Percentiles rank a stretch among this genome's conserved stretches.
phyloP scores from a whole-genome alignment of 768 basidiomycete genomes.

The Mycena olivaceomarginata region DNA sequence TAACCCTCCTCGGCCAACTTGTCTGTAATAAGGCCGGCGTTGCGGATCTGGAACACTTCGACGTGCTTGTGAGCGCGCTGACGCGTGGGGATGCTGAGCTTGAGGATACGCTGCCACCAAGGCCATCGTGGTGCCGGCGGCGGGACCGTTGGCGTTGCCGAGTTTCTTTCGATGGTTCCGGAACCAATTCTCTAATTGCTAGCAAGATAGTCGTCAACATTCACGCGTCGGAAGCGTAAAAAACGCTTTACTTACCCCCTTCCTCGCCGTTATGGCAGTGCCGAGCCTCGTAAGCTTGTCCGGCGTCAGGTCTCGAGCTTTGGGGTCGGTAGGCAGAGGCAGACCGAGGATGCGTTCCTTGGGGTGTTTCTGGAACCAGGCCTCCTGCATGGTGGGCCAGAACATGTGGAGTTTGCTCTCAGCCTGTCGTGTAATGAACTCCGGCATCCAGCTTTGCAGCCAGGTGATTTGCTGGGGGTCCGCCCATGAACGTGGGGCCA shows the following conservation, averaged over 20 bases:
- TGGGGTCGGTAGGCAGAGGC: background rate
- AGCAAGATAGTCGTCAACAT: background rate
- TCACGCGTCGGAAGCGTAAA: background rate
- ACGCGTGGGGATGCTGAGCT: too few relatives aligned
- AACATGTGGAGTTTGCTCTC: constrained; percentile 11
- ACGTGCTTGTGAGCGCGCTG: too few relatives aligned
- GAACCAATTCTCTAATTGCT: constrained; percentile 25
- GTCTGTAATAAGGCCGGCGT: too few relatives aligned
- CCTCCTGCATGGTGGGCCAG: background rate
- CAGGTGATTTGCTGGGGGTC: background rate
- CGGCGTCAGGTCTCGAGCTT: background rate
- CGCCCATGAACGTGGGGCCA: background rate
- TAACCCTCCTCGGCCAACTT: too few relatives aligned
- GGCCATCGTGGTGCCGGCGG: too few relatives aligned
- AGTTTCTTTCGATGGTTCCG: too few relatives aligned
- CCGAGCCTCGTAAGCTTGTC: background rate
- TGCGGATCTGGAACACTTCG: too few relatives aligned
- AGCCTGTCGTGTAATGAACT: constrained; percentile 6
- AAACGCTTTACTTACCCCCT: background rate
- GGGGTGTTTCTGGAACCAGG: background rate
- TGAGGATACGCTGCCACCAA: too few relatives aligned
- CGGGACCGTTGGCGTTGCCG: too few relatives aligned
- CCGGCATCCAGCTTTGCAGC: background rate
- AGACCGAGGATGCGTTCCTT: background rate
- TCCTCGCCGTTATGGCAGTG: background rate